Conservation (phyloP, 176 grass and related monocot genomes). For the Carex cristatella region DNA sequence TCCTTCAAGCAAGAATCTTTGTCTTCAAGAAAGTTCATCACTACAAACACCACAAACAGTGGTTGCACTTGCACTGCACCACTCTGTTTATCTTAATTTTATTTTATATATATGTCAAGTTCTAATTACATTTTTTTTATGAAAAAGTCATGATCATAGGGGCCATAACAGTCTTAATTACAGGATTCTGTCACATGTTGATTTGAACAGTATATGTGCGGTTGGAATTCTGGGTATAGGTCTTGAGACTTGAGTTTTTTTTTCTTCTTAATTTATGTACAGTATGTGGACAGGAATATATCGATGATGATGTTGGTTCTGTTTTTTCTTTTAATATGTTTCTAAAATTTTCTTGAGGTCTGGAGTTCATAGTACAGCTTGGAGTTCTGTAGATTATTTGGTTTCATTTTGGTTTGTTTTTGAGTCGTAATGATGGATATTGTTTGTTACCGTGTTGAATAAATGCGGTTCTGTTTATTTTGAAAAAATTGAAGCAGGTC, state of each 20-base stretch:
- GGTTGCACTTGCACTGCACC: not conserved
- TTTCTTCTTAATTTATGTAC: too few species aligned
- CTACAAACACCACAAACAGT: not conserved
- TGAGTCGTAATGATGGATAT: not conserved
- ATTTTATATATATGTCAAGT: not conserved
- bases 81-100: not conserved
- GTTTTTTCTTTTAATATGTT: not conserved
- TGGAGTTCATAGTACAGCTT: not conserved
- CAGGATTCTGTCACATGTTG: not conserved
- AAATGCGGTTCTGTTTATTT: not conserved
- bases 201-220: not conserved
- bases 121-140: not conserved
- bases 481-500: not conserved
- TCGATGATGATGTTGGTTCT: not conserved
- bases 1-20: not conserved
- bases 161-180: not conserved
- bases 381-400: not conserved
- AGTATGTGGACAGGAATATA: not conserved
- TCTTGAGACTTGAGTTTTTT: too few species aligned
- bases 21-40: not conserved
- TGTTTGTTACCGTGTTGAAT: not conserved
- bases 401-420: not conserved
- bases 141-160: too few species aligned
- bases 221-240: too few species aligned
- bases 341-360: not conserved